phyloP scores from a whole-genome alignment of 2,329 filamentous ascomycete species.

The Ceratocystis ficicola region DNA sequence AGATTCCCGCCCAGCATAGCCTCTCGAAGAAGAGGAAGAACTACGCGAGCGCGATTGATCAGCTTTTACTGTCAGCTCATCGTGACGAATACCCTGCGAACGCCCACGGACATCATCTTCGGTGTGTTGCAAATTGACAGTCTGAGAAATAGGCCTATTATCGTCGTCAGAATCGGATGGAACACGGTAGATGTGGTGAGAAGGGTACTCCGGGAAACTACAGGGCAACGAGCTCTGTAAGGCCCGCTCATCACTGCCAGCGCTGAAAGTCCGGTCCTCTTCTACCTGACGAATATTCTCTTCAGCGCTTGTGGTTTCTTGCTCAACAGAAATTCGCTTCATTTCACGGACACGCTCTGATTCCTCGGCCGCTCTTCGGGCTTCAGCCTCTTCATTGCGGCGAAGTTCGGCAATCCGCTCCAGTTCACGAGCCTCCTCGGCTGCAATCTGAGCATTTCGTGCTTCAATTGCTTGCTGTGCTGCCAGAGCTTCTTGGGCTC shows the following conservation, averaged over 20 bases:
- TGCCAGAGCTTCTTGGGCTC: conserved; percentile 9
- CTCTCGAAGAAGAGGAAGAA: background rate
- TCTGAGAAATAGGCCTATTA: background rate
- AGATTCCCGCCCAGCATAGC: background rate
- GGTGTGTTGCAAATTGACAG: background rate
- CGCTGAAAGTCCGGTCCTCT: background rate
- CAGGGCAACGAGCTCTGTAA: background rate
- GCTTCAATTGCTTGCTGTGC: conserved; percentile 3
- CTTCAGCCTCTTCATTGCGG: conserved; percentile 1
- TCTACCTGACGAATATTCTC: background rate
- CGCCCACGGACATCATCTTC: background rate
- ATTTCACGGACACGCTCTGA: background rate
- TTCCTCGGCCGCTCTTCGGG: background rate
- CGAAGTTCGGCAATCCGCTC: background rate
- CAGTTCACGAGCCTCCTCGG: conserved; percentile 3
- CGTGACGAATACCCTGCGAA: background rate
- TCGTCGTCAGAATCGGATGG: background rate
- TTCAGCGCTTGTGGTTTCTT: background rate
- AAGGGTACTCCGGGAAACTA: background rate
- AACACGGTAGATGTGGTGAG: background rate
- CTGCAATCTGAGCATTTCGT: background rate
- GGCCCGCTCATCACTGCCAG: no score
- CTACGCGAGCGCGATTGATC: background rate
- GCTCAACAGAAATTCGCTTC: background rate
- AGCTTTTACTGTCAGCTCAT: background rate